These are phyloP conservation scores for Trametes pubescens DNA, from an alignment of 1,284 basidiomycete genomes.

Conservation along the genomic window DNA sequence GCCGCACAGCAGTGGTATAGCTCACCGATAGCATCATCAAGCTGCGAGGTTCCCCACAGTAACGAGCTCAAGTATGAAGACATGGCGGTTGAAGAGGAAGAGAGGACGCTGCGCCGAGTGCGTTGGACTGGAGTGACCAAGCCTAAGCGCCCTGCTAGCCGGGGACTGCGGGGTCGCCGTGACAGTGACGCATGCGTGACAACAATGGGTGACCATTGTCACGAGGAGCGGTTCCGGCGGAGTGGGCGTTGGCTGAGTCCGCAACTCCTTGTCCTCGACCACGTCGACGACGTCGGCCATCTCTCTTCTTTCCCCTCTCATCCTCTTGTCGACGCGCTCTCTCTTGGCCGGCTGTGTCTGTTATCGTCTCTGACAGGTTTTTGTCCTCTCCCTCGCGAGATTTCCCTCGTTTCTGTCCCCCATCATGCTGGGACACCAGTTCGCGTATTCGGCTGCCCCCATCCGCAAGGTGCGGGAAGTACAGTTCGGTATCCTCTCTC, in stretches of 20 bases:
- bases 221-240: constrained; percentile 32
- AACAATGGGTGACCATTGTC: constrained; percentile 21
- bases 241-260: constrained; percentile 35
- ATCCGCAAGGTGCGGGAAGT: constrained; percentile 96
- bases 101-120: constrained; percentile 24
- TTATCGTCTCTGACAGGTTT: constrained; percentile 28
- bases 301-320: constrained; percentile 9
- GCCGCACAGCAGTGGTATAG: constrained; percentile 4
- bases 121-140: constrained; percentile 9
- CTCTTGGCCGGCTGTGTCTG: constrained; percentile 24
- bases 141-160: neutral
- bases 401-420: constrained; percentile 31
- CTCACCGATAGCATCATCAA: constrained; percentile 81
- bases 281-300: constrained; percentile 35
- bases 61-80: constrained; percentile 60
- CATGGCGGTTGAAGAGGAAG: constrained; percentile 41
- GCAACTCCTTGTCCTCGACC: constrained; percentile 36
- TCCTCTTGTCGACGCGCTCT: constrained; percentile 19
- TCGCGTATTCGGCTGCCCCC: constrained; percentile 92
- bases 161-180: constrained; percentile 17
- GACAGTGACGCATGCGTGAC: constrained; percentile 22
- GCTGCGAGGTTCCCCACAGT: constrained; percentile 80
- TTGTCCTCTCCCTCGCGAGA: constrained; percentile 26
- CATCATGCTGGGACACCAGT: constrained; percentile 83
- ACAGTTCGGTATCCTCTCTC: constrained; percentile 98